These are phyloP conservation scores for Aquilaria sinensis DNA, from an alignment of 345 rosid genomes.

Conservation along the genomic window DNA sequence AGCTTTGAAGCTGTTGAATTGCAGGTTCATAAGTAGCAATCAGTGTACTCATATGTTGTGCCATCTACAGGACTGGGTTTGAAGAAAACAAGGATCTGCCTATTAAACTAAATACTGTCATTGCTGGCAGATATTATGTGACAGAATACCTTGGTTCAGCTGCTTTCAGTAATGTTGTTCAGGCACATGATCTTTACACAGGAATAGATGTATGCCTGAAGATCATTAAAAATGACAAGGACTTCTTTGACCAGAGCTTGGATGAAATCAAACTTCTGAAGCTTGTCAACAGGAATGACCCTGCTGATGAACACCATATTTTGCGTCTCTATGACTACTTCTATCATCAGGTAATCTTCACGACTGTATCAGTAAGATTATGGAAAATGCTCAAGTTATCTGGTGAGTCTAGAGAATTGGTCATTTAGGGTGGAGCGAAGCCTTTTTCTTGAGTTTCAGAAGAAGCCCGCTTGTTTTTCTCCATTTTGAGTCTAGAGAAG, in stretches of 20 bases:
- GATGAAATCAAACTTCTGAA: constrained; percentile 95
- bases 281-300: constrained; percentile 84
- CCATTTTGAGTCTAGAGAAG: no score
- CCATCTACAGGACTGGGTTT: constrained; percentile 79
- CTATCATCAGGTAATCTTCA: constrained; percentile 64
- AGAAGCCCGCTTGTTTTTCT: no score
- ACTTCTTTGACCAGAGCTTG: constrained; percentile 94
- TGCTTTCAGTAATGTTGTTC: constrained; percentile 92
- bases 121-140: constrained; percentile 85
- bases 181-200: constrained; percentile 72
- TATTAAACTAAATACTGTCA: constrained; percentile 54
- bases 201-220: constrained; percentile 85
- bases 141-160: constrained; percentile 93
- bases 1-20: constrained; percentile 10
- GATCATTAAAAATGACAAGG: constrained; percentile 96
- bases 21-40: constrained; percentile 13
- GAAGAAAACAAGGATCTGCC: constrained; percentile 89
- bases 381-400: no score
- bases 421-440: no score
- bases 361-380: neutral
- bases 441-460: no score
- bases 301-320: constrained; percentile 73
- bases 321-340: constrained; percentile 94
- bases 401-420: no score
- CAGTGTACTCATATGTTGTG: constrained; percentile 16